Evolutionary conservation across 495 filamentous ascomycete genomes (phyloP).

Genomic region (Staphylotrichum longicolle): DNA sequence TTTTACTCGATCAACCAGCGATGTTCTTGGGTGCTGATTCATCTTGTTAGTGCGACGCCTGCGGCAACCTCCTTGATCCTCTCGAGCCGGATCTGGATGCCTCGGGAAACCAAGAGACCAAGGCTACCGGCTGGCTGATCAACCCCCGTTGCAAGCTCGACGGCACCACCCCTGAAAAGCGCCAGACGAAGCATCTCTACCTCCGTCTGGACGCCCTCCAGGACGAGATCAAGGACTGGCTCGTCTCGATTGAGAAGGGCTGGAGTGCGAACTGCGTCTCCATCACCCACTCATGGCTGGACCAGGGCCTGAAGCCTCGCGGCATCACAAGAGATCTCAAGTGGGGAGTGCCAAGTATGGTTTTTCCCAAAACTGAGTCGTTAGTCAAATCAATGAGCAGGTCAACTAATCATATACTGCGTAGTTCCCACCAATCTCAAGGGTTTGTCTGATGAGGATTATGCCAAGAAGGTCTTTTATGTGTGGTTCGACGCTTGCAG

Average conservation of each 20-base stretch:
- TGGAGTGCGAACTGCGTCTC: slow-evolving; percentile 76
- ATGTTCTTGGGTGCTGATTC: not conserved
- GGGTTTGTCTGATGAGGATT: slow-evolving; percentile 38
- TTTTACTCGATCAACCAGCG: not conserved
- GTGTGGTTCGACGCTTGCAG: slow-evolving; percentile 98
- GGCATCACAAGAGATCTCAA: slow-evolving; percentile 91
- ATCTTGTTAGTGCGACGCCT: slow-evolving; percentile 74
- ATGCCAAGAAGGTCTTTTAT: slow-evolving; percentile 84
- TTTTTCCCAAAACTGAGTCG: no score
- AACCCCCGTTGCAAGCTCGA: slow-evolving; percentile 77
- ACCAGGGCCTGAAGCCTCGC: slow-evolving; percentile 75
- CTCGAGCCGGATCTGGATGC: slow-evolving; percentile 45
- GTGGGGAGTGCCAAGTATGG: slow-evolving; percentile 64
- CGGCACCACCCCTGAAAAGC: slow-evolving; percentile 68
- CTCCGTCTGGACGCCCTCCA: slow-evolving; percentile 77
- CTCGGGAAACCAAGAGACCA: slow-evolving; percentile 26
- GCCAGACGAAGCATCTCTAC: slow-evolving; percentile 64
- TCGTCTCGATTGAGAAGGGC: slow-evolving; percentile 47
- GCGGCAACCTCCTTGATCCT: slow-evolving; percentile 74
- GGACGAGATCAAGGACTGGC: slow-evolving; percentile 69
- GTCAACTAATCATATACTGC: slow-evolving; percentile 16
- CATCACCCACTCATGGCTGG: slow-evolving; percentile 76
- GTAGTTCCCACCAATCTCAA: slow-evolving; percentile 33
- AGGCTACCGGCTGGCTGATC: slow-evolving; percentile 39
- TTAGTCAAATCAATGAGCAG: no score